phyloP scores from a whole-genome alignment of 352 stramenopile species.

The Thalassiosira hispida region DNA sequence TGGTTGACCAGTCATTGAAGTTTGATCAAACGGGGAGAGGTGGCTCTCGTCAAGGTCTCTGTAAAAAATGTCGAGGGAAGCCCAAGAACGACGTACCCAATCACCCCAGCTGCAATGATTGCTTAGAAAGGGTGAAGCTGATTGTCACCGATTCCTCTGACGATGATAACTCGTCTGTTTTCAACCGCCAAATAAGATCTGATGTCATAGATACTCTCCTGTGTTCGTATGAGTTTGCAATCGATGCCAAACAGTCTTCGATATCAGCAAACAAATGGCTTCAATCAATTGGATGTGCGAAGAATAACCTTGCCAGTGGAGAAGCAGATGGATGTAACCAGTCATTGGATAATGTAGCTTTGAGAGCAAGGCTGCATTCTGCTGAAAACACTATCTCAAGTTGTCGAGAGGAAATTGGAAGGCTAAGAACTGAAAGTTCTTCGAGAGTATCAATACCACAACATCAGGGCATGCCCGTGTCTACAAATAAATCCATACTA shows the following conservation, averaged over 20 bases:
- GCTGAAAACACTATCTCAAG: constrained; percentile 46
- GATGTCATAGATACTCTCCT: constrained; percentile 63
- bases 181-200: constrained; percentile 19
- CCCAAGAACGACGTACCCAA: not conserved
- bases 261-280: constrained; percentile 72
- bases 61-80: constrained; percentile 27
- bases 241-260: constrained; percentile 64
- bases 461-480: not conserved
- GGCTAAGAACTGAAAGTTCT: constrained; percentile 50
- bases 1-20: constrained; percentile 58
- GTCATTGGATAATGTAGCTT: constrained; percentile 34
- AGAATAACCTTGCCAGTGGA: constrained; percentile 7
- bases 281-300: constrained; percentile 58
- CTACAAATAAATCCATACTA: constrained; percentile 45
- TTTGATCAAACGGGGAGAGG: constrained; percentile 19
- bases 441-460: not conserved
- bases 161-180: not conserved
- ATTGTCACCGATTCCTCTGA: constrained; percentile 9
- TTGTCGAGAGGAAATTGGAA: constrained; percentile 78
- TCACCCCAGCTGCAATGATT: constrained; percentile 17
- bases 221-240: constrained; percentile 66
- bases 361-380: constrained; percentile 55
- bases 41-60: not conserved
- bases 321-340: constrained; percentile 5
- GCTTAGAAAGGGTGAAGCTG: constrained; percentile 30